phyloP scores from a whole-genome alignment of 2,329 filamentous ascomycete genomes.

The Xylariaceae sp. region DNA sequence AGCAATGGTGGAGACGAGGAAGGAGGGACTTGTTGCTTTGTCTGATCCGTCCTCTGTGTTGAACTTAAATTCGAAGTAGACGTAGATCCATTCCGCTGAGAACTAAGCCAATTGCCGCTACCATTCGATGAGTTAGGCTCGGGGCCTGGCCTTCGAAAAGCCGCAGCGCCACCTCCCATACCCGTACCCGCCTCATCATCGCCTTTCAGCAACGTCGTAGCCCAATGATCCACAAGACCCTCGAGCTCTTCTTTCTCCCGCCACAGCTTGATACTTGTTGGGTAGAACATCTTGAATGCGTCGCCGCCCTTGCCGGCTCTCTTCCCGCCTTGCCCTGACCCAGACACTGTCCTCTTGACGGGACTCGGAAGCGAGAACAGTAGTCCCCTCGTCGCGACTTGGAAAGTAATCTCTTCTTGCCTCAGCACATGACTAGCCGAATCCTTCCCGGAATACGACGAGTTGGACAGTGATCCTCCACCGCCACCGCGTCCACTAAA shows the following conservation, averaged over 20 bases:
- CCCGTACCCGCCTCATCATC: conserved; percentile 39
- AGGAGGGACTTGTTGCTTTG: conserved; percentile 24
- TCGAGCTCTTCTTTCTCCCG: conserved; percentile 77
- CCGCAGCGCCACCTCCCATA: conserved; percentile 44
- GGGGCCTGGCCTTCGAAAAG: conserved; percentile 47
- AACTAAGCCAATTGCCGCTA: not conserved
- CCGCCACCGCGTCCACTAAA: conserved; percentile 57
- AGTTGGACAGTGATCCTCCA: too few species aligned
- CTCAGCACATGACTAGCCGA: conserved; percentile 69
- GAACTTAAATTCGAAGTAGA: too few species aligned
- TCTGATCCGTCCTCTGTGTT: conserved; percentile 23
- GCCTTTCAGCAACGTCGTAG: conserved; percentile 55
- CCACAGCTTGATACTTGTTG: conserved; percentile 80
- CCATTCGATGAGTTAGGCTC: conserved; percentile 29
- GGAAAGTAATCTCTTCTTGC: conserved; percentile 92
- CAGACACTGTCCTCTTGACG: conserved; percentile 64
- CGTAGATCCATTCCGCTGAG: not conserved
- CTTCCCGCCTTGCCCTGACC: conserved; percentile 40
- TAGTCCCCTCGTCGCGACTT: conserved; percentile 82
- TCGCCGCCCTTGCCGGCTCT: too few species aligned
- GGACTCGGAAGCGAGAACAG: conserved; percentile 81
- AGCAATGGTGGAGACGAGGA: conserved; percentile 39
- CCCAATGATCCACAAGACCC: conserved; percentile 66
- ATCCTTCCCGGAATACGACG: conserved; percentile 50
- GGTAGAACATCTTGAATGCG: conserved; percentile 88